Conservation (phyloP, 2,329 filamentous ascomycete genomes). For the Paraphoma chrysanthemicola region DNA sequence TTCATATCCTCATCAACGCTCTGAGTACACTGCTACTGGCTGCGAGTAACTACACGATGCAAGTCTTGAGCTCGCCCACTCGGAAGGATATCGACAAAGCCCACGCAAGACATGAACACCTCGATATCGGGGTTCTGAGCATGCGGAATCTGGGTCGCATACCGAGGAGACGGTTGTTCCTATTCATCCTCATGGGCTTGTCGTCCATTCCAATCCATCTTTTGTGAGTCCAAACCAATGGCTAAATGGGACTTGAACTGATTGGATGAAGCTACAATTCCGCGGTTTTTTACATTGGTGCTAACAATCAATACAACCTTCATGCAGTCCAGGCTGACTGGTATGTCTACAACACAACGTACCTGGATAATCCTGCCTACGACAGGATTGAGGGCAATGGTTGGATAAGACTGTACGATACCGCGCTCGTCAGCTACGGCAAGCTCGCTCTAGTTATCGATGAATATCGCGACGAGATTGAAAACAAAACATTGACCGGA, state of each 20-base stretch:
- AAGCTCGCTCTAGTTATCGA: not conserved
- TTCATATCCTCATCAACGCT: conserved; percentile 60
- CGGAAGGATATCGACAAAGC: conserved; percentile 25
- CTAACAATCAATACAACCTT: conserved; percentile 20
- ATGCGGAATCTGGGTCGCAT: conserved; percentile 44
- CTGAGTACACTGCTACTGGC: conserved; percentile 42
- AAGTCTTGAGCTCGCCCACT: conserved; percentile 31
- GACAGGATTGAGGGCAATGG: not conserved
- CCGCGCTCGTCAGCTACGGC: conserved; percentile 2
- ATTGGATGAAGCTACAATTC: conserved; percentile 27
- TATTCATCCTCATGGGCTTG: conserved; percentile 18
- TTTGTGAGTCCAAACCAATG: conserved; percentile 29
- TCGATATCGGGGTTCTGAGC: conserved; percentile 52
- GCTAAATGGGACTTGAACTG: not conserved
- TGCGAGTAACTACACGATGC: conserved; percentile 35
- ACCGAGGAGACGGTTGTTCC: conserved; percentile 1
- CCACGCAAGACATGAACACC: conserved; percentile 43
- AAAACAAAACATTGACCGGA: not conserved
- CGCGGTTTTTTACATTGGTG: conserved; percentile 19
- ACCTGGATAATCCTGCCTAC: not conserved
- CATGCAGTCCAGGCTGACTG: conserved; percentile 3
- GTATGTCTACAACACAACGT: not conserved
- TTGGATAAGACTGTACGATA: conserved; percentile 1
- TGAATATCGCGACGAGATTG: not conserved
- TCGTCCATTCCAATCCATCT: conserved; percentile 48